Percentiles rank a stretch among this genome's conserved stretches.
These are phyloP conservation scores for Trichoderma koningiopsis DNA, from an alignment of 2,329 filamentous ascomycete genomes.

Conservation along the genomic window DNA sequence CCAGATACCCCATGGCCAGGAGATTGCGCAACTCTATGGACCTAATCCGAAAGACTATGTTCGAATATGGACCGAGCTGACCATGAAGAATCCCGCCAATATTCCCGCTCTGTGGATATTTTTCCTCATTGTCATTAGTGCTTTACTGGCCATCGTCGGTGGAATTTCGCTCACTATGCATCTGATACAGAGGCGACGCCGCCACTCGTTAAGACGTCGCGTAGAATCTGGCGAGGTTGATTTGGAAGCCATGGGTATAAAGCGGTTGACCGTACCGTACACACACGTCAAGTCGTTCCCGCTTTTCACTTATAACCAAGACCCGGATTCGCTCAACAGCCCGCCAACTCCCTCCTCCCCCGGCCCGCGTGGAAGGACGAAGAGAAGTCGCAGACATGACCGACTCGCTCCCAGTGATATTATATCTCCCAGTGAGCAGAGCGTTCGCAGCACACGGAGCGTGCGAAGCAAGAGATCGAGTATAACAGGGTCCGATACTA, in stretches of 20 bases:
- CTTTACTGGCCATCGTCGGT: conserved; percentile 68
- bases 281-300: conserved; percentile 73
- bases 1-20: conserved; percentile 57
- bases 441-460: conserved; percentile 32
- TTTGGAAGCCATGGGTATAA: conserved; percentile 82
- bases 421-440: conserved; percentile 30
- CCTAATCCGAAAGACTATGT: conserved; percentile 61
- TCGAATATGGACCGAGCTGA: conserved; percentile 60
- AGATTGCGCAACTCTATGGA: conserved; percentile 58
- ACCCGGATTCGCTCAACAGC: conserved; percentile 45
- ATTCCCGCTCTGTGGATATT: conserved; percentile 84
- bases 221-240: conserved; percentile 80
- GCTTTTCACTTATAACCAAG: conserved; percentile 72
- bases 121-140: conserved; percentile 67
- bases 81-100: conserved; percentile 48
- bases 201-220: conserved; percentile 67
- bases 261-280: conserved; percentile 74
- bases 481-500: conserved; percentile 40
- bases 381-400: conserved; percentile 37
- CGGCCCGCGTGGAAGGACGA: conserved; percentile 34
- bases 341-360: conserved; percentile 43
- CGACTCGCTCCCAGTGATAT: conserved; percentile 36
- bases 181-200: conserved; percentile 70
- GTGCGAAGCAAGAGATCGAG: conserved; percentile 45
- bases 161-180: conserved; percentile 74